phyloP scores from a whole-genome alignment of 2,329 filamentous ascomycete species.

The Monilinia fructigena region DNA sequence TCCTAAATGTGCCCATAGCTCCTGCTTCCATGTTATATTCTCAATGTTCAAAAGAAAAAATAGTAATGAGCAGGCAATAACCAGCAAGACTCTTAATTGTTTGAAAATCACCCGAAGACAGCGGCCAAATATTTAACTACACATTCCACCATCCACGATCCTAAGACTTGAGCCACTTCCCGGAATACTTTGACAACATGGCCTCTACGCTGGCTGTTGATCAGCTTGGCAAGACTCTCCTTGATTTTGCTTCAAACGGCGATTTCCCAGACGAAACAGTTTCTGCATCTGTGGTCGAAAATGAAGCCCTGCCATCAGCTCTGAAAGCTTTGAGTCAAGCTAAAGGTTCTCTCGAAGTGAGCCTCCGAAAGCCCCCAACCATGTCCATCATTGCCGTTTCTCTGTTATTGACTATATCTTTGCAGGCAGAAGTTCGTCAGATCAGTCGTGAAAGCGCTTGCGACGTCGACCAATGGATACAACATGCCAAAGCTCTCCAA shows the following conservation, averaged over 20 bases:
- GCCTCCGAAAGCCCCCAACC: constrained; percentile 15
- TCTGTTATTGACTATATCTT: constrained; percentile 21
- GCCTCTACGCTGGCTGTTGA: constrained; percentile 25
- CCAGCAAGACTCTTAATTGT: no score
- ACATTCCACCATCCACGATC: neutral
- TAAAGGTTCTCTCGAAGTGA: constrained; percentile 48
- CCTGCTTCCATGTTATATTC: neutral
- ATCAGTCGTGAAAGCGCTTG: constrained; percentile 75
- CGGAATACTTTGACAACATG: constrained; percentile 30
- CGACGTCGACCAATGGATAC: constrained; percentile 83
- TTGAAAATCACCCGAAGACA: neutral
- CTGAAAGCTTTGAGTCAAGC: constrained; percentile 46
- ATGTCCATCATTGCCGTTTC: neutral
- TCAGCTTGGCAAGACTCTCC: constrained; percentile 56
- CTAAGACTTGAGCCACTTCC: neutral
- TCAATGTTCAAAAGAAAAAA: neutral
- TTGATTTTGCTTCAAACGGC: constrained; percentile 57
- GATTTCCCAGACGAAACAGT: constrained; percentile 48
- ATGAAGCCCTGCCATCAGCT: constrained; percentile 43
- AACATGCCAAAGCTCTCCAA: constrained; percentile 79
- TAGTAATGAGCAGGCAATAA: neutral
- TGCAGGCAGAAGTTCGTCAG: constrained; percentile 60
- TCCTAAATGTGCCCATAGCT: constrained; percentile 2
- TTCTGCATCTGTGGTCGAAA: constrained; percentile 36
- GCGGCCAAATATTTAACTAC: neutral